Base-by-base conservation (phyloP, 2,329 filamentous ascomycete genomes). In the Alternaria conjuncta region DNA sequence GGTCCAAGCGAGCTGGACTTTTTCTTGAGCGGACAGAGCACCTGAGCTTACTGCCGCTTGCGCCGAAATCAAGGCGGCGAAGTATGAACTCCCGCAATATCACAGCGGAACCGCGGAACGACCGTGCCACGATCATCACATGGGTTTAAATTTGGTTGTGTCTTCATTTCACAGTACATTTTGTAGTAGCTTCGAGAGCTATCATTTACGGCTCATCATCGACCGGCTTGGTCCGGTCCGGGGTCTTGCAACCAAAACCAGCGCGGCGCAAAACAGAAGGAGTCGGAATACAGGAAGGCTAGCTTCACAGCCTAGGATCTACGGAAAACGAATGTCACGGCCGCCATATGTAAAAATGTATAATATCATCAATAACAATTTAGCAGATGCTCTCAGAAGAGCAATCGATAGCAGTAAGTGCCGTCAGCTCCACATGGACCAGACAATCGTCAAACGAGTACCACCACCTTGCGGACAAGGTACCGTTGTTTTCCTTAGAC, bases 1-100 rank as follows among this genome's bases (percentile, higher is more conserved):
- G 87, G 89, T 10, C 90, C 90, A 12, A 90, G 86, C 68, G 92
- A 95, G 74, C 81, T 96, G 71, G 92, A 95, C 77, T 94, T 93
- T 80, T 94, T 94, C 74, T 81, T 94, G 63, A 75, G 78, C 67
- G 74, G 76, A 36, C 74, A 76, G 53, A 74, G 68, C 57, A 74
- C 64, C 51, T 77, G 67, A 70, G 44, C 28, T 60, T 63, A 49
- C 50, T 46, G 30, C 61, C 51, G 60, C 55, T 55, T 25, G 46
- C 50, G 41, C 51, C 53, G 30, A 32, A 47, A 53, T 47, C 36
- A 10, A 55, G 58, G 28, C 9, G 21, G 12, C 30, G 23, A 28
- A 63, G 18, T 43, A 44, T 30, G 28, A 45, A 54, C 45, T 20
- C 21, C 50, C 30, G 45, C 56, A 53, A 46, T 53, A 54, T 62